Evolutionary conservation across 1,139 yeast genomes (phyloP).

Genomic region (Maudiozyma humilis): DNA sequence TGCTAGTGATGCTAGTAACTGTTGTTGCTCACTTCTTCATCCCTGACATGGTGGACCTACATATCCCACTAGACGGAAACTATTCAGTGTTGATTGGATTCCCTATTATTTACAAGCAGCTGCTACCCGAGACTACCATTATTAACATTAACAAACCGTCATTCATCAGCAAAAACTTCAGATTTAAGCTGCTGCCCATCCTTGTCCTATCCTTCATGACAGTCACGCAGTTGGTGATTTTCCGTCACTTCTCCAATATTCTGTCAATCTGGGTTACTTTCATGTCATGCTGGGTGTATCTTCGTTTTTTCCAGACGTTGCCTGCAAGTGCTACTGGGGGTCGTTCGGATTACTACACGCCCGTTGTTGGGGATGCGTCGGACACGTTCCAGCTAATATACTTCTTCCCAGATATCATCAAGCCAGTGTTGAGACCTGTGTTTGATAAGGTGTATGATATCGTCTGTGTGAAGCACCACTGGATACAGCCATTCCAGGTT

Average conservation of each 20-base stretch:
- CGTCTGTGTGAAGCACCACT: constrained; percentile 43
- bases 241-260: constrained; percentile 46
- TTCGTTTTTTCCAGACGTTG: constrained; percentile 58
- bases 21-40: constrained; percentile 35
- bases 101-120: constrained; percentile 77
- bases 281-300: constrained; percentile 60
- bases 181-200: constrained; percentile 70
- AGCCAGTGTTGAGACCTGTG: constrained; percentile 48
- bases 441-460: constrained; percentile 48
- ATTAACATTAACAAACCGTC: constrained; percentile 40
- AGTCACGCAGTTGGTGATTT: constrained; percentile 23
- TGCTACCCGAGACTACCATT: constrained; percentile 81
- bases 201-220: constrained; percentile 42
- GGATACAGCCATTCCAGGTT: constrained; percentile 61
- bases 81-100: constrained; percentile 65
- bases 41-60: constrained; percentile 16
- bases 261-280: constrained; percentile 66
- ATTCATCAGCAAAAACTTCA: constrained; percentile 52
- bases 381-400: constrained; percentile 79
- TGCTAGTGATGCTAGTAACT: constrained; percentile 37
- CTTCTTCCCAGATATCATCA: constrained; percentile 60
- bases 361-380: constrained; percentile 66
- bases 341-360: constrained; percentile 6
- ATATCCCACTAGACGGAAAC: constrained; percentile 57
- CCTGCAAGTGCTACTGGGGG: constrained; percentile 17